Evolutionary conservation across 2,329 filamentous ascomycete species (phyloP), one percentile per base, ranked within the genome.

Genomic region (Epichloe sylvatica): DNA sequence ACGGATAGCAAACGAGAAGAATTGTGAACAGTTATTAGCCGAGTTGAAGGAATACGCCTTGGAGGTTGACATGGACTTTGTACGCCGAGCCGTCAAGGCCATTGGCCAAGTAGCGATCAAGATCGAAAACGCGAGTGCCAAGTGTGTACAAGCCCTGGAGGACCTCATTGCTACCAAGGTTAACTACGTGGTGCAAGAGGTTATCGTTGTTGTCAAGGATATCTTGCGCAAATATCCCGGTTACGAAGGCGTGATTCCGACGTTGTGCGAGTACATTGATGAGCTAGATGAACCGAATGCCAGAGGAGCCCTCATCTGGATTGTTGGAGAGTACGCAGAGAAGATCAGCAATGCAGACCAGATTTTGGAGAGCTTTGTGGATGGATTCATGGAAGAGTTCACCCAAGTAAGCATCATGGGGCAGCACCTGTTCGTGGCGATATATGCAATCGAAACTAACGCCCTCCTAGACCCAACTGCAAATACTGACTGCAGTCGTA

Each of bases 271-370:
- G 65, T 88, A 94, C 62, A 96, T 98, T 53, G 92, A 98, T 60
- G 92, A 98, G 59, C 68, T 98, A 56, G 92, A 98, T 62, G 92
- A 98, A 67, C 90, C 91, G 1, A 83, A 89, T 59, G 92, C 92
- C 6, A 76, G 92, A 60, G 90, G 86, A 3, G 85, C 91, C 21
- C 72, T 98, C 52, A 97, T 98, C 61, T 98, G 92, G 92, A 97
- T 98, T 57, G 91, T 98, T 5, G 92, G 92, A 57, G 92, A 98
- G 66, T 98, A 98, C 64, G 92, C 92, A 0, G 92, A 98, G 72
- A 98, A 98, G 75, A 98, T 98, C 62, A 94, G 80, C 70, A 97
- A 98, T 60, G 92, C 92, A n/a, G 89, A 90, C 55, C 88, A 97
- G 58, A 97, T 98, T 54, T 69, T 98, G 52, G 77, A 81, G 47